These are phyloP conservation scores for Massarina eburnea DNA, from an alignment of 2,329 filamentous ascomycete species.

Conservation along the genomic window DNA sequence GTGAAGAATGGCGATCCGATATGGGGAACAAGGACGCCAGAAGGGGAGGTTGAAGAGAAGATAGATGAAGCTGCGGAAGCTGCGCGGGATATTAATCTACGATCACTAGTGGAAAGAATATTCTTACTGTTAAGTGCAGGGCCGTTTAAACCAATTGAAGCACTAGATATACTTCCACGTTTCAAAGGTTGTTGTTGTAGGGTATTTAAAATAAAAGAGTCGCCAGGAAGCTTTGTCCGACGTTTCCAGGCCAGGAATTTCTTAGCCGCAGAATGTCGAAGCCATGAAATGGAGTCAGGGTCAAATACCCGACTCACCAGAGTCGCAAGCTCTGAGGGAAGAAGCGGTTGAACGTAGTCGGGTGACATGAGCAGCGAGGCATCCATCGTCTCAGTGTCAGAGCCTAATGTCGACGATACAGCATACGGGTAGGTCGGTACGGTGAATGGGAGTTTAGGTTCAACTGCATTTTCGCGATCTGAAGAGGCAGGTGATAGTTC, in stretches of 20 bases:
- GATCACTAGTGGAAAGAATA: background rate
- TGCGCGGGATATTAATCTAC: conserved; percentile 14
- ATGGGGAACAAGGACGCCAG: conserved; percentile 42
- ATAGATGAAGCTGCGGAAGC: conserved; percentile 40
- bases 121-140: conserved; percentile 27
- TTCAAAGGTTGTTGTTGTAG: conserved; percentile 18
- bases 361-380: conserved; percentile 91
- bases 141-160: conserved; percentile 32
- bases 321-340: conserved; percentile 69
- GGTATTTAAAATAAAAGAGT: conserved; percentile 31
- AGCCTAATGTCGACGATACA: conserved; percentile 71
- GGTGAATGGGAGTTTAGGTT: conserved; percentile 28
- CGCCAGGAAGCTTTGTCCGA: conserved; percentile 38
- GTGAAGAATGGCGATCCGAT: conserved; percentile 37
- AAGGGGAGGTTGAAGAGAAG: conserved; percentile 39
- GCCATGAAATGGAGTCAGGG: conserved; percentile 73
- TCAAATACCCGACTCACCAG: conserved; percentile 78
- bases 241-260: conserved; percentile 75
- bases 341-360: conserved; percentile 80
- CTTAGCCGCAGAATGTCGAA: conserved; percentile 79
- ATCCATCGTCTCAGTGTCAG: conserved; percentile 83
- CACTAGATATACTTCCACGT: conserved; percentile 28
- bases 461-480: conserved; percentile 6
- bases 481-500: conserved; percentile 8
- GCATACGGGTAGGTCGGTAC: conserved; percentile 63